A percentile compares a stretch with the other conserved stretches of the same genome.
These are phyloP conservation scores for Ilyonectria robusta DNA, from an alignment of 2,329 filamentous ascomycete genomes.

Conservation along the genomic window DNA sequence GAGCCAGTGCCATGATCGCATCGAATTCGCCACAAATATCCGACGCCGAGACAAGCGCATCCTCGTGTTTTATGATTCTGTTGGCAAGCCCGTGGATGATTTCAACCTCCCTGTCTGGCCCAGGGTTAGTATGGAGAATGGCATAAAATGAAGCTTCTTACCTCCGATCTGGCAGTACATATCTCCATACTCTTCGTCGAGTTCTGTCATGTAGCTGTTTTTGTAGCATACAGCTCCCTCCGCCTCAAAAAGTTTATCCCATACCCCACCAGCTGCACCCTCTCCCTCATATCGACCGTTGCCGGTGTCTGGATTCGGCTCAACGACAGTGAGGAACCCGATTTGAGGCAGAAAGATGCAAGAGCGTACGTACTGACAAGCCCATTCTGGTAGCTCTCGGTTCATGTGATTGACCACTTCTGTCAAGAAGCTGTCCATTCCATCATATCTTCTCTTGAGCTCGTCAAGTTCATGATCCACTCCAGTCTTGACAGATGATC, in stretches of 20 bases:
- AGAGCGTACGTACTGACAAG: slow-evolving; percentile 70
- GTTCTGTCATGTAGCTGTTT: slow-evolving; percentile 82
- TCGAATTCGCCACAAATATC: slow-evolving; percentile 90
- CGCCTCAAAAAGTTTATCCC: slow-evolving; percentile 84
- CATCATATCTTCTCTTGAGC: slow-evolving; percentile 83
- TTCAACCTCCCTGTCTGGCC: slow-evolving; percentile 86
- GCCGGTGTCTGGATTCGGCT: slow-evolving; percentile 64
- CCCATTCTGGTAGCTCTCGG: slow-evolving; percentile 72
- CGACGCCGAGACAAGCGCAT: slow-evolving; percentile 77
- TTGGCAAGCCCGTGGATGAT: slow-evolving; percentile 85
- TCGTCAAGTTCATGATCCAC: slow-evolving; percentile 83
- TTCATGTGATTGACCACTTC: slow-evolving; percentile 76
- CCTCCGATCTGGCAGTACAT: slow-evolving; percentile 87
- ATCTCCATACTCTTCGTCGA: slow-evolving; percentile 88
- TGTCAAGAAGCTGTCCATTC: slow-evolving; percentile 81
- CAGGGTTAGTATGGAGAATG: slow-evolving; percentile 37
- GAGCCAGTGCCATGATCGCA: slow-evolving; percentile 83
- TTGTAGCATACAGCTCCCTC: slow-evolving; percentile 87
- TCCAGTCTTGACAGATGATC: slow-evolving; percentile 80
- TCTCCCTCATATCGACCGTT: slow-evolving; percentile 75
- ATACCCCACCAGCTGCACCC: slow-evolving; percentile 68
- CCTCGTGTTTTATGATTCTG: slow-evolving; percentile 77
- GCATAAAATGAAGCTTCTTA: slow-evolving; percentile 54
- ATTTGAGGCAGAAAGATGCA: slow-evolving; percentile 94
- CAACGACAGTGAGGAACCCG: slow-evolving; percentile 87